These are phyloP conservation scores for Verticillium tricorpus DNA, from an alignment of 2,329 filamentous ascomycete species.

Conservation along the genomic window DNA sequence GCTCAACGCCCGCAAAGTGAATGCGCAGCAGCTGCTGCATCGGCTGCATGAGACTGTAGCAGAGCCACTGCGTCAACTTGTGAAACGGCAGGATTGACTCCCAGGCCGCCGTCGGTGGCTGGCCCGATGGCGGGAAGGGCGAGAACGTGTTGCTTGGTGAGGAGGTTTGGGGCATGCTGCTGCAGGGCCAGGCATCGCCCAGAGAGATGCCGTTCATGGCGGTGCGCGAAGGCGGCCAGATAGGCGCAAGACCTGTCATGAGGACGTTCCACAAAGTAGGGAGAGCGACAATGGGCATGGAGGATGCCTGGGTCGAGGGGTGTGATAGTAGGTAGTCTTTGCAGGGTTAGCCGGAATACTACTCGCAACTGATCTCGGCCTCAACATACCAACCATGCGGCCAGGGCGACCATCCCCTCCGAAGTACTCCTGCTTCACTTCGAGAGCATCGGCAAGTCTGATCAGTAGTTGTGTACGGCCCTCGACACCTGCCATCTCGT, in stretches of 20 bases:
- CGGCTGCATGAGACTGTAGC: slow-evolving; percentile 67
- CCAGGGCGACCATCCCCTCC: slow-evolving; percentile 80
- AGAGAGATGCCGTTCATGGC: slow-evolving; percentile 81
- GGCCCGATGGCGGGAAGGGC: slow-evolving; percentile 36
- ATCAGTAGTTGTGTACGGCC: slow-evolving; percentile 77
- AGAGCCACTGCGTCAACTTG: slow-evolving; percentile 68
- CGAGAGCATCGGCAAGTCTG: slow-evolving; percentile 68
- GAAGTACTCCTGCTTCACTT: slow-evolving; percentile 75
- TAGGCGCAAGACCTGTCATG: slow-evolving; percentile 78
- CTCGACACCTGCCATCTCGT: slow-evolving; percentile 79
- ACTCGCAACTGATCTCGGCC: background rate
- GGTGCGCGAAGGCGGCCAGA: slow-evolving; percentile 86
- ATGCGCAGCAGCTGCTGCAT: slow-evolving; percentile 49
- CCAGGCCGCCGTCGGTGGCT: slow-evolving; percentile 52
- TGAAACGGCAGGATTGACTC: slow-evolving; percentile 60
- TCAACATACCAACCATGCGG: slow-evolving; percentile 77
- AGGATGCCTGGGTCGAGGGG: slow-evolving; percentile 82
- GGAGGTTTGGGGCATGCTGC: slow-evolving; percentile 61
- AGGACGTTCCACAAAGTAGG: slow-evolving; percentile 88
- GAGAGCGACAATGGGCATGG: slow-evolving; percentile 79
- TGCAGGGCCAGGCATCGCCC: slow-evolving; percentile 92
- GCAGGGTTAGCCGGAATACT: slow-evolving; percentile 13
- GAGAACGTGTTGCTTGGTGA: slow-evolving; percentile 47
- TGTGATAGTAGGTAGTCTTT: slow-evolving; percentile 92
- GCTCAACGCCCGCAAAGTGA: slow-evolving; percentile 45